Base-by-base conservation (phyloP, 2,329 filamentous ascomycete genomes). In the Aspergillus amoenus region DNA sequence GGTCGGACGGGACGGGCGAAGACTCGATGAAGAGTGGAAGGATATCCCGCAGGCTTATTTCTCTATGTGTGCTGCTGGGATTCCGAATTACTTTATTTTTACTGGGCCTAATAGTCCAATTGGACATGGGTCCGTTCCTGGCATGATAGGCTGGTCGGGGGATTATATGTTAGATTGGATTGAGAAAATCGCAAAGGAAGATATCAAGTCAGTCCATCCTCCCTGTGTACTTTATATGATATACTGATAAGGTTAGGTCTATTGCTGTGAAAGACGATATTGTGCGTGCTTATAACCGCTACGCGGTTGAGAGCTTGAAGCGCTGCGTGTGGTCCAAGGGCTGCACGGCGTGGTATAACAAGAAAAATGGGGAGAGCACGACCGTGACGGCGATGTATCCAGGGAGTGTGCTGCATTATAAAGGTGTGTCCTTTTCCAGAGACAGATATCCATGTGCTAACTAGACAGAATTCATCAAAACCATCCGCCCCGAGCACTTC, bases 1-100 rank as follows among this genome's bases (percentile, higher is more conserved):
- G 2, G 61, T 73, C 13, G 69, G 78, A 2, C 63, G 61, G 0
- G 54, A 67, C 4, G 65, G 65, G 7, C 51, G 58, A 40, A 55
- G 52, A 1, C 57, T 72, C 7, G 53, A 56, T 5, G 54, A 66
- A 5, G 57, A 66, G 34, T 72, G 69, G 65, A 51, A 47, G 27
- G 42, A 61, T 0, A 50, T 50, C 2, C 67, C 70, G 0, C 47
- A 64, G 18, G 64, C 64, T 4, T 71, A 72, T 22, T 60, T 71
- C 15, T 62, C 61, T 0, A 44, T 68, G 3, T 64, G 64, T 6
- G 62, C 59, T 0, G 60, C 50, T 0, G 62, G 61, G 5, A 57
- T 61, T 2, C 70, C 70, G 0, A 72, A 73, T 30, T 68, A 70
- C 37, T 71, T 72, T 39, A 63, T 70, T n/a, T 64, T 67, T 24